Evolutionary conservation across 2,329 filamentous ascomycete species (phyloP).

Genomic region (Verticillium zaregamsianum): DNA sequence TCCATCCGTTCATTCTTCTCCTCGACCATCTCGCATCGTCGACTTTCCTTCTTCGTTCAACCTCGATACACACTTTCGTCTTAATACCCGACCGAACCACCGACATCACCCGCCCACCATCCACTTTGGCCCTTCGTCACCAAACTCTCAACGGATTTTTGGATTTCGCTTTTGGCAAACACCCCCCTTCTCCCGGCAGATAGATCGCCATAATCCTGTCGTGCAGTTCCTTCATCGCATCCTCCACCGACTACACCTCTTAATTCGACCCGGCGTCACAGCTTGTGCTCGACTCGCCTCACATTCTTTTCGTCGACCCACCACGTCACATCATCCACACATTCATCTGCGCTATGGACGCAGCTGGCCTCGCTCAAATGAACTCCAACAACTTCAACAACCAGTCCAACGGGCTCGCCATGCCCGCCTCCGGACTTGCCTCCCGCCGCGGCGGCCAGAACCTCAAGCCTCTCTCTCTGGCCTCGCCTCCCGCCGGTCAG

Average conservation of each 20-base stretch:
- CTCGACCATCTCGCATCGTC: not conserved
- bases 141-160: conserved; percentile 15
- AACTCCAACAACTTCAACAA: conserved; percentile 78
- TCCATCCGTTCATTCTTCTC: not conserved
- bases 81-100: not conserved
- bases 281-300: conserved; percentile 9
- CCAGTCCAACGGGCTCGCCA: conserved; percentile 62
- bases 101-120: not conserved
- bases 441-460: conserved; percentile 79
- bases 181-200: not conserved
- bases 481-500: conserved; percentile 64
- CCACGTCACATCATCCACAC: conserved; percentile 5
- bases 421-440: conserved; percentile 76
- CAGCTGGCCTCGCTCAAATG: conserved; percentile 99
- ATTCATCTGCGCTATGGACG: conserved; percentile 64
- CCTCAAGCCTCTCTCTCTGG: conserved; percentile 84
- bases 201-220: not conserved
- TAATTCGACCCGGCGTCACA: conserved; percentile 14
- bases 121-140: not conserved
- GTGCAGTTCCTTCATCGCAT: not conserved
- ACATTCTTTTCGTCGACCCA: conserved; percentile 7
- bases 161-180: conserved; percentile 21
- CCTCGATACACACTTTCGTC: not conserved
- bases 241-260: not conserved
- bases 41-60: not conserved